phyloP scores from a whole-genome alignment of 306 rosid species.

The Bauhinia variegata region DNA sequence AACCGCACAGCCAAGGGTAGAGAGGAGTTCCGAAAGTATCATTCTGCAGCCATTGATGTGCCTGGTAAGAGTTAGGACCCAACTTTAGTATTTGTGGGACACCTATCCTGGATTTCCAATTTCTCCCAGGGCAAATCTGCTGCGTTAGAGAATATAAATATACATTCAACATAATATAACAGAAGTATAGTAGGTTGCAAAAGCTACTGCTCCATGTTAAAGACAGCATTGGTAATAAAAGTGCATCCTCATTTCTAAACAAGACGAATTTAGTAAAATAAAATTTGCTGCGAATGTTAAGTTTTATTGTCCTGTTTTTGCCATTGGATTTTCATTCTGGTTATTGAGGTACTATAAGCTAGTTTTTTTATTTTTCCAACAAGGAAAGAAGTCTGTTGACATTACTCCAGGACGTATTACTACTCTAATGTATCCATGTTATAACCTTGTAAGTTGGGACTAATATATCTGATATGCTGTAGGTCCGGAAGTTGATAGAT shows the following conservation, averaged over 20 bases:
- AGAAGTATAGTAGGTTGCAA: background rate
- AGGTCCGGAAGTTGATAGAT: slow-evolving; percentile 92
- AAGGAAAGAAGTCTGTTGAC: background rate
- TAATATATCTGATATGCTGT: slow-evolving; percentile 22
- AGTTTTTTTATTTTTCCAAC: slow-evolving; percentile 7
- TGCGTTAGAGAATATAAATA: background rate
- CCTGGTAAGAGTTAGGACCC: slow-evolving; percentile 52
- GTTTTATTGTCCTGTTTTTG: background rate
- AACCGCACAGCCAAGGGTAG: slow-evolving; percentile 72
- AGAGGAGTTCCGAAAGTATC: slow-evolving; percentile 87
- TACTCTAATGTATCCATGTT: background rate
- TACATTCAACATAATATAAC: background rate
- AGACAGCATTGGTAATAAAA: no score
- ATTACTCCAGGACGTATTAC: background rate
- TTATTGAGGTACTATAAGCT: background rate
- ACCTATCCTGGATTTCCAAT: background rate
- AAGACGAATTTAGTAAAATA: no score
- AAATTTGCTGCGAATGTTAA: background rate
- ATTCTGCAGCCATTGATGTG: slow-evolving; percentile 79
- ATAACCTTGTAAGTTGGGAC: background rate
- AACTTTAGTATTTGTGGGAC: background rate
- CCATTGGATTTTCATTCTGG: background rate
- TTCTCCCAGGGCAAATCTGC: background rate
- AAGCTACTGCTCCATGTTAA: background rate
- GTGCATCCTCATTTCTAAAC: no score